Conservation (phyloP, 2,329 filamentous ascomycete genomes). For the Dactylellina haptotyla region DNA sequence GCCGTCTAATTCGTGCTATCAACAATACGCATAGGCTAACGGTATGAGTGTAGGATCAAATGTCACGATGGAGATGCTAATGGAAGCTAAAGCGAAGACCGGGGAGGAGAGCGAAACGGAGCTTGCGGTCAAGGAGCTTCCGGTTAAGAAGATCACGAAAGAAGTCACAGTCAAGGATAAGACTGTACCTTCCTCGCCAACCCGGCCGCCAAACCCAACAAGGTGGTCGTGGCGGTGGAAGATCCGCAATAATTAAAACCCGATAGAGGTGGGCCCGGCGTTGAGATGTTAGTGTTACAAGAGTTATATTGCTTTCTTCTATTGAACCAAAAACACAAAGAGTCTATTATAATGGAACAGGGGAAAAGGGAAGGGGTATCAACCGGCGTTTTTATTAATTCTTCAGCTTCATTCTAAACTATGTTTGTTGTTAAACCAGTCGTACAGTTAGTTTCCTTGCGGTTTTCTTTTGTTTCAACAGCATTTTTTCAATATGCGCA, state of each 20-base stretch:
- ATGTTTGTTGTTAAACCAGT: neutral
- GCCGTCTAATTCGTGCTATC: neutral
- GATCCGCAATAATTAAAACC: slow-evolving; percentile 8
- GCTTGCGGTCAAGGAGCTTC: neutral
- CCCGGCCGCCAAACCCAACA: slow-evolving; percentile 27
- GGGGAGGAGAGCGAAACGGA: slow-evolving; percentile 6
- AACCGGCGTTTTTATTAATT: slow-evolving; percentile 12
- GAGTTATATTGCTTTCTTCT: too few relatives aligned
- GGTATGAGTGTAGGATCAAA: slow-evolving; percentile 67
- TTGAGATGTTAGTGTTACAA: slow-evolving; percentile 12
- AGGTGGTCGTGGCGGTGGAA: slow-evolving; percentile 50
- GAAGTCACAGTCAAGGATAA: neutral
- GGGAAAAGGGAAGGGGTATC: slow-evolving; percentile 9
- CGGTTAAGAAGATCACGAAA: too few relatives aligned
- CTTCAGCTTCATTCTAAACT: neutral
- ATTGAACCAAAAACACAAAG: neutral
- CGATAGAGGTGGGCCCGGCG: neutral
- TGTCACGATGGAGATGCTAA: slow-evolving; percentile 71
- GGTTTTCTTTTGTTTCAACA: neutral
- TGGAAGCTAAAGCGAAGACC: slow-evolving; percentile 59
- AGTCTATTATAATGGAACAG: neutral
- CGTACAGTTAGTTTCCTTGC: slow-evolving; percentile 3
- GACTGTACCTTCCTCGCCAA: slow-evolving; percentile 18
- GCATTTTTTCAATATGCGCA: neutral
- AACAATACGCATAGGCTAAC: slow-evolving; percentile 28